These are phyloP conservation scores for Pythium aquatile DNA, from an alignment of 352 stramenopile species.

Conservation along the genomic window DNA sequence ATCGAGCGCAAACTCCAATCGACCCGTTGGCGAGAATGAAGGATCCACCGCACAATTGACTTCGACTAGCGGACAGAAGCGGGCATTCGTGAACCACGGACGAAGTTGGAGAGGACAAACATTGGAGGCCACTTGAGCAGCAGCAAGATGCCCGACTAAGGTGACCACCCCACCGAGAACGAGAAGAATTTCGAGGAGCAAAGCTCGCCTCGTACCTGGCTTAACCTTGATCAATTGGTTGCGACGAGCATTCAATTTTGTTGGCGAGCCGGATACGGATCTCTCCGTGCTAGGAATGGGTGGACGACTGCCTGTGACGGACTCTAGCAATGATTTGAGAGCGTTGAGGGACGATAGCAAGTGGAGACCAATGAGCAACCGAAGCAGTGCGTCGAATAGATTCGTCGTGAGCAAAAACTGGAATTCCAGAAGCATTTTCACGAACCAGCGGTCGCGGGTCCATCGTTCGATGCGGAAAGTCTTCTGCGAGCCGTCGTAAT, in stretches of 20 bases:
- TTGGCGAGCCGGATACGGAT: slow-evolving; percentile 15
- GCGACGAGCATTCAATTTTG: background rate
- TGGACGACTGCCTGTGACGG: slow-evolving; percentile 19
- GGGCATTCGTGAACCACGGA: slow-evolving; percentile 8
- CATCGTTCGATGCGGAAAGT: slow-evolving; percentile 5
- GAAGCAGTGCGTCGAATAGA: background rate
- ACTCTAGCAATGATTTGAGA: slow-evolving; percentile 27
- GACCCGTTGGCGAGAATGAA: background rate
- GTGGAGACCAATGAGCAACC: slow-evolving; percentile 16
- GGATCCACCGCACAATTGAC: slow-evolving; percentile 12
- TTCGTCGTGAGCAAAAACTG: slow-evolving; percentile 18
- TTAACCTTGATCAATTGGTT: slow-evolving; percentile 16
- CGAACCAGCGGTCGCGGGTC: slow-evolving; percentile 18
- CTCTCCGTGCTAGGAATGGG: slow-evolving; percentile 24
- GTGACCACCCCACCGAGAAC: slow-evolving; percentile 9
- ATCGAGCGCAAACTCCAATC: slow-evolving; percentile 1
- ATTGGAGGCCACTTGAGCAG: background rate
- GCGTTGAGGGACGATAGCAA: slow-evolving; percentile 23
- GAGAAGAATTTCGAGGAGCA: slow-evolving; percentile 17
- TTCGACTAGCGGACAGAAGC: slow-evolving; percentile 20
- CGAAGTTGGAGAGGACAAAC: slow-evolving; percentile 9
- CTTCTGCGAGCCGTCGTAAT: slow-evolving; percentile 5
- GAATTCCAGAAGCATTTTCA: slow-evolving; percentile 19
- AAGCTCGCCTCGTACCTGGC: slow-evolving; percentile 2
- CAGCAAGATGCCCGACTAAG: slow-evolving; percentile 1